Evolutionary conservation across 805 yeast genomes (phyloP).

Genomic region (Nakazawaea laoshanensis): DNA sequence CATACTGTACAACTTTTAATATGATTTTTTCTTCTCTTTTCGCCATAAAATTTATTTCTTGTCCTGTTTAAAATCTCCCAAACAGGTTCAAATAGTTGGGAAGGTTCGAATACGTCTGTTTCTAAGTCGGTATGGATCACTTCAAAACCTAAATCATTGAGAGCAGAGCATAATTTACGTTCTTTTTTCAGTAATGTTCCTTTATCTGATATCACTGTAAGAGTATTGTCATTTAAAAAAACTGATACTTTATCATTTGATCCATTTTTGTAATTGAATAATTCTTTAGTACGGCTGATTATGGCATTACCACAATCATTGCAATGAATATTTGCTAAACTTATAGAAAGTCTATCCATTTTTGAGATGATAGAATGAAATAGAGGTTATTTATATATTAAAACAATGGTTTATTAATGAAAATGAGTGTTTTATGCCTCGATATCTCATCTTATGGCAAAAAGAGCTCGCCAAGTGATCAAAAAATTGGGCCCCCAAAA

Average conservation of each 20-base stretch:
- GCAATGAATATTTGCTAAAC: slow-evolving; percentile 46
- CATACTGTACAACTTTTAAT: slow-evolving; percentile 33
- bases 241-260: slow-evolving; percentile 11
- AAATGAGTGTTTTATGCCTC: no score
- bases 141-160: slow-evolving; percentile 30
- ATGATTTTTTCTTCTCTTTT: slow-evolving; percentile 23
- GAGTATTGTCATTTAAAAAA: slow-evolving; percentile 18
- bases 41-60: slow-evolving; percentile 14
- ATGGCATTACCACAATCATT: slow-evolving; percentile 38
- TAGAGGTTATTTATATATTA: no score
- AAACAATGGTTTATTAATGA: no score
- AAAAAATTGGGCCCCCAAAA: no score
- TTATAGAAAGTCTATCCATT: slow-evolving; percentile 18
- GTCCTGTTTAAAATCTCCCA: slow-evolving; percentile 12
- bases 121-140: slow-evolving; percentile 26
- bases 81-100: slow-evolving; percentile 12
- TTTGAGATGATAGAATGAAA: no score
- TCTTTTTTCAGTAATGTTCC: slow-evolving; percentile 14
- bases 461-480: no score
- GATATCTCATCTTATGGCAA: no score
- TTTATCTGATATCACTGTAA: slow-evolving; percentile 19
- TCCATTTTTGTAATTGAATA: slow-evolving; percentile 14
- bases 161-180: slow-evolving; percentile 17
- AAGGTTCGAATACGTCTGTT: slow-evolving; percentile 9
- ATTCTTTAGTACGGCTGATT: slow-evolving; percentile 17